Evolutionary conservation across 306 rosid genomes (phyloP).

Genomic region (Quercus parvula): DNA sequence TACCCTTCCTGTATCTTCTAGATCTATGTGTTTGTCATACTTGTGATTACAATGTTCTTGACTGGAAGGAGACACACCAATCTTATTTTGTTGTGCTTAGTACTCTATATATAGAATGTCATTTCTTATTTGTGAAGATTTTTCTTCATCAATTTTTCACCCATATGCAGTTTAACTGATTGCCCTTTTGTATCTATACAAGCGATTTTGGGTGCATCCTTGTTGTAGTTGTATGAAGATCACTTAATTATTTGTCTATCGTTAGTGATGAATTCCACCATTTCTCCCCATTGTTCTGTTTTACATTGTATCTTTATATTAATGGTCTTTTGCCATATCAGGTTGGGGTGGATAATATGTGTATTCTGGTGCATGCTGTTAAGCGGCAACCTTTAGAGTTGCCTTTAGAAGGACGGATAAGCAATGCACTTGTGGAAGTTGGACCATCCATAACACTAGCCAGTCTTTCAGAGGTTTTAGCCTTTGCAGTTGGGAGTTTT

Average conservation of each 20-base stretch:
- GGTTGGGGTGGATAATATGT: slow-evolving; percentile 99
- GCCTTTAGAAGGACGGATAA: slow-evolving; percentile 87
- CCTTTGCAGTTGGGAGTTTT: slow-evolving; percentile 96
- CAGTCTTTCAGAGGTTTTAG: slow-evolving; percentile 91
- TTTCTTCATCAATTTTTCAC: not conserved
- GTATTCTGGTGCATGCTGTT: slow-evolving; percentile 94
- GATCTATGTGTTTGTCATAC: slow-evolving; percentile 1
- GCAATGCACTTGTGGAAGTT: slow-evolving; percentile 96
- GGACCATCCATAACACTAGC: slow-evolving; percentile 99
- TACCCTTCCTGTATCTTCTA: slow-evolving; percentile 20
- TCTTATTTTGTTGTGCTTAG: not conserved
- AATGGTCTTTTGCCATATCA: slow-evolving; percentile 16
- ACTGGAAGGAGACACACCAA: not conserved
- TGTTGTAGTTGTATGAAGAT: not conserved
- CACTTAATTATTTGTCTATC: not conserved
- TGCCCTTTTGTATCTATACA: not conserved
- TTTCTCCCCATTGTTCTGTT: not conserved
- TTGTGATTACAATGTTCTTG: not conserved
- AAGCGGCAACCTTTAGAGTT: slow-evolving; percentile 79
- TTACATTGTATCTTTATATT: not conserved
- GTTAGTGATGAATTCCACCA: not conserved
- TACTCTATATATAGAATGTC: not conserved
- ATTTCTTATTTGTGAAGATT: not conserved
- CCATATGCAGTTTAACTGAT: not conserved
- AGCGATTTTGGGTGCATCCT: not conserved